phyloP scores from a whole-genome alignment of 306 rosid species.

The Glycine latifolia region DNA sequence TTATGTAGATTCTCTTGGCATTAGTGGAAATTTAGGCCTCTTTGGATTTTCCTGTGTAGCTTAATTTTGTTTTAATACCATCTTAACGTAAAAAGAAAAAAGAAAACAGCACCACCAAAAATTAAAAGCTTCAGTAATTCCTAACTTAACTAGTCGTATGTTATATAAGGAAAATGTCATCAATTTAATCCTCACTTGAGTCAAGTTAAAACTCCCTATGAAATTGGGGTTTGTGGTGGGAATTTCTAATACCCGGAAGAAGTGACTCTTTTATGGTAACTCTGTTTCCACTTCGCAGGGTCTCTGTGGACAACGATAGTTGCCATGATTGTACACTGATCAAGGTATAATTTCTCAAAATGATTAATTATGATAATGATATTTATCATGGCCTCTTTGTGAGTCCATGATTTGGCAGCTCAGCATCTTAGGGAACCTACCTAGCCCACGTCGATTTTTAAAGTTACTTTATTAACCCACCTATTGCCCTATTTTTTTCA shows the following conservation, averaged over 20 bases:
- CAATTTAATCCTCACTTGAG: constrained; percentile 2
- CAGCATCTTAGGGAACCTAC: background rate
- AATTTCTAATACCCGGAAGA: constrained; percentile 29
- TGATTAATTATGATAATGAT: background rate
- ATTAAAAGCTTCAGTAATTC: constrained; percentile 5
- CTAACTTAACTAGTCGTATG: constrained; percentile 6
- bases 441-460: constrained; percentile 5
- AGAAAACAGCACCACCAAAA: background rate
- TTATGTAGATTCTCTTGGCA: background rate
- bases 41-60: constrained; percentile 14
- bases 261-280: constrained; percentile 42
- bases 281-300: constrained; percentile 61
- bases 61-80: background rate
- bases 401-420: constrained; percentile 7
- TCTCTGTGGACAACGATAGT: constrained; percentile 79
- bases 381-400: constrained; percentile 10
- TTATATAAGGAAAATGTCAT: constrained; percentile 2
- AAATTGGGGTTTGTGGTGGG: constrained; percentile 33
- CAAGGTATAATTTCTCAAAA: constrained; percentile 62
- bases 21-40: constrained; percentile 11
- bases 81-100: background rate
- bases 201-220: background rate
- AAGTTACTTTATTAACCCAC: constrained; percentile 9
- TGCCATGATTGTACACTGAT: constrained; percentile 69
- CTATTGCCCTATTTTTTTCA: background rate